Conservation (phyloP, 129 eudicot species). For the Chrysanthemum lavandulifolium region DNA sequence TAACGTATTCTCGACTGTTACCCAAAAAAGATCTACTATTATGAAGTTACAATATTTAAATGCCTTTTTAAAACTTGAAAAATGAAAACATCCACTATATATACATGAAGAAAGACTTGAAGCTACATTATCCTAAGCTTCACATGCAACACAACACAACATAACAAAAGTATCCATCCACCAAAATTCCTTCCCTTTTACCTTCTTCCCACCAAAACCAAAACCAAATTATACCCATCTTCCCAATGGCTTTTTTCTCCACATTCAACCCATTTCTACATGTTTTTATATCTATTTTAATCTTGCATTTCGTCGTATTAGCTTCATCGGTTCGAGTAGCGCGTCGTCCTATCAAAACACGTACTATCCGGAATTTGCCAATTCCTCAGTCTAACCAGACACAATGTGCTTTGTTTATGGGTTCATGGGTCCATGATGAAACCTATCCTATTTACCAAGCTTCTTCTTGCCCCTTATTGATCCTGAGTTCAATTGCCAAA, state of each 20-base stretch:
- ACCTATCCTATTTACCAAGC: slow-evolving; percentile 66
- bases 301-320: slow-evolving; percentile 15
- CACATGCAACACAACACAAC: slow-evolving; percentile 51
- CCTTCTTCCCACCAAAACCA: slow-evolving; percentile 29
- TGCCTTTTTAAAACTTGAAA: background rate
- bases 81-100: slow-evolving; percentile 14
- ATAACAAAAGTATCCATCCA: slow-evolving; percentile 33
- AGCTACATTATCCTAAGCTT: slow-evolving; percentile 26
- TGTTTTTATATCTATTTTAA: background rate
- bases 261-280: slow-evolving; percentile 8
- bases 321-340: slow-evolving; percentile 42
- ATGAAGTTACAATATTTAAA: background rate
- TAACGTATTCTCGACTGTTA: no score
- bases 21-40: background rate
- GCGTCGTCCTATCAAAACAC: slow-evolving; percentile 34
- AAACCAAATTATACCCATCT: slow-evolving; percentile 12
- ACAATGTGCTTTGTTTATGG: slow-evolving; percentile 61
- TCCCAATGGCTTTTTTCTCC: slow-evolving; percentile 50
- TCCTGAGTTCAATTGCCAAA: slow-evolving; percentile 80
- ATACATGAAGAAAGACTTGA: slow-evolving; percentile 39
- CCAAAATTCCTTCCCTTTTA: slow-evolving; percentile 23
- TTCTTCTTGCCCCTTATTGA: slow-evolving; percentile 63
- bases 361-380: slow-evolving; percentile 33
- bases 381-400: slow-evolving; percentile 46
- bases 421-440: slow-evolving; percentile 77